Evolutionary conservation across 345 rosid genomes (phyloP), one percentile per base, ranked within the genome.

Genomic region (Limnanthes douglasii): DNA sequence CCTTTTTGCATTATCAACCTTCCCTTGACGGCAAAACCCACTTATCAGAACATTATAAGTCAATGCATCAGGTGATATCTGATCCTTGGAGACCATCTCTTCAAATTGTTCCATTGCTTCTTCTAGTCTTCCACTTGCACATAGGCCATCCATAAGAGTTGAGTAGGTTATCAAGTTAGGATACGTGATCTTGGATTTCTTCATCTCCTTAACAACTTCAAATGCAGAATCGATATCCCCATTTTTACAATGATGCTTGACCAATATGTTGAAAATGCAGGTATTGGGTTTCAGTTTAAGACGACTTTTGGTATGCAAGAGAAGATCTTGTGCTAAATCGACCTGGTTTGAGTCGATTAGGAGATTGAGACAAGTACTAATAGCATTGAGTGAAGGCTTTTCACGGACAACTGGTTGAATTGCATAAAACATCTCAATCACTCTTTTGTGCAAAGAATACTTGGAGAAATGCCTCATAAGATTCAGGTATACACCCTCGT

Each of bases 341-440:
- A 69, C 55, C 64, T 61, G 71, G 48, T 71, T 60, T 6, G 92
- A 64, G 41, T 79, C 86, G 6, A 77, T 47, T 56, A 84, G 61
- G 24, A 77, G 74, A 53, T 83, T 88, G 48, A 83, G 83, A 48
- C 94, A 88, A 18, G 95, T 83, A 50, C 95, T 78, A 17, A 78
- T 49, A 20, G 97, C 86, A 42, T 64, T 78, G 9, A 70, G 64
- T 15, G 97, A 78, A 37, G 93, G 95, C 55, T 69, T 88, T 45
- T 69, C 73, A 21, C 90, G 83, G 30, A 65, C 73, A 34, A 76
- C 48, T 11, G 70, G 69, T 31, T 60, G 66, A 48, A 88, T 83
- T 40, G 63, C 50, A 51, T 47, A 24, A 48, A 88, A 82, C 86
- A 78, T 78, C 50, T 78, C 80, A 14, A 76, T 59, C 30, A 78